These are phyloP conservation scores for Peronospora belbahrii DNA, from an alignment of 352 stramenopile genomes.

Conservation along the genomic window DNA sequence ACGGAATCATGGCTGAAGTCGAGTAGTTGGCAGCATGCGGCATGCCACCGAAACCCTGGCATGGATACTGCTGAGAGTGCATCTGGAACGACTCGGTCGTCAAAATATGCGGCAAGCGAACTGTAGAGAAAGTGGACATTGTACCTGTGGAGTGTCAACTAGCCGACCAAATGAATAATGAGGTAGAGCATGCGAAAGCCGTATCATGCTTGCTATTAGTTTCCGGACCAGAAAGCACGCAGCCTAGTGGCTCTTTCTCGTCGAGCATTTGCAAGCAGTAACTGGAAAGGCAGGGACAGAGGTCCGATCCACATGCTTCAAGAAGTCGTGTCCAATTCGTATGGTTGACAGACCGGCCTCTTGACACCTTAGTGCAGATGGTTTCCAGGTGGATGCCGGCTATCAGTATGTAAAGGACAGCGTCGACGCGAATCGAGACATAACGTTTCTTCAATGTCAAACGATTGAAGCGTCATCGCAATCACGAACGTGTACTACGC, in stretches of 20 bases:
- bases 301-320: slow-evolving; percentile 21
- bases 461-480: neutral
- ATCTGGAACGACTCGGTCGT: slow-evolving; percentile 16
- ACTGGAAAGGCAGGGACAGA: slow-evolving; percentile 23
- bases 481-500: neutral
- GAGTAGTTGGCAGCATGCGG: slow-evolving; percentile 14
- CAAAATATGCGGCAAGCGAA: slow-evolving; percentile 21
- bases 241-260: slow-evolving; percentile 20
- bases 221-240: slow-evolving; percentile 23
- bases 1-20: slow-evolving; percentile 4
- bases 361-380: slow-evolving; percentile 22
- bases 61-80: slow-evolving; percentile 19
- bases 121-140: slow-evolving; percentile 21
- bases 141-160: slow-evolving; percentile 4
- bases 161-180: slow-evolving; percentile 30
- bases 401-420: slow-evolving; percentile 16
- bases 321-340: slow-evolving; percentile 10
- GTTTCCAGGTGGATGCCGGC: slow-evolving; percentile 19
- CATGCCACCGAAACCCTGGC: slow-evolving; percentile 9
- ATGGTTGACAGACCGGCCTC: slow-evolving; percentile 15
- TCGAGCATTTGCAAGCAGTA: slow-evolving; percentile 9
- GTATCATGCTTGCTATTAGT: slow-evolving; percentile 6
- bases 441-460: slow-evolving; percentile 1
- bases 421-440: neutral
- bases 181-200: slow-evolving; percentile 9